Conservation (phyloP, 331 rosid genomes). For the Dryas integrifolia region DNA sequence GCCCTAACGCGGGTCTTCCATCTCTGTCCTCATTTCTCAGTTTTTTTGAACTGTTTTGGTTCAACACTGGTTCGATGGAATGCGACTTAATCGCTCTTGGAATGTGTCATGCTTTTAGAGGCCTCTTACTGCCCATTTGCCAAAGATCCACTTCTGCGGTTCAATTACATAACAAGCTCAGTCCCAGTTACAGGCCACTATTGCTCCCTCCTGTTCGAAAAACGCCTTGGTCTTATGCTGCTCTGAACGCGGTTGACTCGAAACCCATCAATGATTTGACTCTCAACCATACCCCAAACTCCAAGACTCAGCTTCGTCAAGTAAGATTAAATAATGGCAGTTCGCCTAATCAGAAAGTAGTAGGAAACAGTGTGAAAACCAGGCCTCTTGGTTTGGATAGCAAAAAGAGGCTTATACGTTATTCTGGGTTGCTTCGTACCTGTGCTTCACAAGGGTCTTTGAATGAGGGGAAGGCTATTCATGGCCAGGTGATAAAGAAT, state of each 20-base stretch:
- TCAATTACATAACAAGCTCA: constrained; percentile 20
- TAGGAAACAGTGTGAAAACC: neutral
- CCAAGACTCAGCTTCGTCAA: constrained; percentile 4
- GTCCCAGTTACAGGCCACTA: constrained; percentile 3
- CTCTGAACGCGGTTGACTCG: neutral
- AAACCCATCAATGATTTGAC: constrained; percentile 22
- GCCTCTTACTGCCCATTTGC: constrained; percentile 6
- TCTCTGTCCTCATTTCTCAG: too few relatives aligned
- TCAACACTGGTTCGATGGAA: constrained; percentile 7
- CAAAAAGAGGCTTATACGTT: constrained; percentile 38
- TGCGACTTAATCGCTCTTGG: neutral
- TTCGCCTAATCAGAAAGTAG: constrained; percentile 5
- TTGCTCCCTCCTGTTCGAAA: neutral
- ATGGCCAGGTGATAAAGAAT: constrained; percentile 41
- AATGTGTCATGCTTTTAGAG: constrained; percentile 20
- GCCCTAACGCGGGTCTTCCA: too few relatives aligned
- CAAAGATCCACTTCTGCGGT: neutral
- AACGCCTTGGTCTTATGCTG: constrained; percentile 6
- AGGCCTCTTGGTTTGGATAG: constrained; percentile 11
- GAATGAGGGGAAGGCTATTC: constrained; percentile 49
- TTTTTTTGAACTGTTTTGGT: neutral
- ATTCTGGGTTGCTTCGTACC: constrained; percentile 43
- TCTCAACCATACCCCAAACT: neutral
- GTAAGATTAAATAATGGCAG: neutral
- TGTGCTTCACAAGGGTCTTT: constrained; percentile 42